These are phyloP conservation scores for Podospora sp. DNA, from an alignment of 495 filamentous ascomycete genomes.

Conservation along the genomic window DNA sequence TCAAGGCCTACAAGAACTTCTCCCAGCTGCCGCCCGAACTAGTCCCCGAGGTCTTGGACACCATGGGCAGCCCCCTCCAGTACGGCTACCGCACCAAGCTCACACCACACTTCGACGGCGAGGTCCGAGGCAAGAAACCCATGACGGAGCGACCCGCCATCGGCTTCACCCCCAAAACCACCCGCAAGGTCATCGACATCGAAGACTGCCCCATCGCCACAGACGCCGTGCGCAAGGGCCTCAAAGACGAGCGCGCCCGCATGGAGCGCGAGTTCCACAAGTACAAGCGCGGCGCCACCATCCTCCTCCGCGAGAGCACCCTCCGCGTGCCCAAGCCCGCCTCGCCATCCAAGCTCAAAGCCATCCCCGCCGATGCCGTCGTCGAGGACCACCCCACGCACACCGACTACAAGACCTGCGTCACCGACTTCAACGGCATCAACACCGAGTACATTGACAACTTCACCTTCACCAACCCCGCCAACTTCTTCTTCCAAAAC, in stretches of 20 bases:
- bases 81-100: slow-evolving; percentile 96
- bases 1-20: slow-evolving; percentile 91
- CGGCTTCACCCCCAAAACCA: slow-evolving; percentile 32
- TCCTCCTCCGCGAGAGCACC: slow-evolving; percentile 86
- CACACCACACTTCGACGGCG: slow-evolving; percentile 90
- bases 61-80: slow-evolving; percentile 84
- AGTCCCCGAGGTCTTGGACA: slow-evolving; percentile 76
- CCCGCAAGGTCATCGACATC: slow-evolving; percentile 76
- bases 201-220: slow-evolving; percentile 97
- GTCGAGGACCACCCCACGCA: slow-evolving; percentile 48
- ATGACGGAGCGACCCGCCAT: not conserved
- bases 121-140: slow-evolving; percentile 48
- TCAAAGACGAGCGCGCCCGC: slow-evolving; percentile 71
- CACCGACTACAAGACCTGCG: slow-evolving; percentile 78
- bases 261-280: slow-evolving; percentile 68
- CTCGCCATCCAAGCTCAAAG: slow-evolving; percentile 20
- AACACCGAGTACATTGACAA: slow-evolving; percentile 84
- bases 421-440: slow-evolving; percentile 79
- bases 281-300: slow-evolving; percentile 81
- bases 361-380: slow-evolving; percentile 29
- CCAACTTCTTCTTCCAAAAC: slow-evolving; percentile 97
- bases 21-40: slow-evolving; percentile 74
- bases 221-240: slow-evolving; percentile 73
- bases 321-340: slow-evolving; percentile 61
- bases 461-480: slow-evolving; percentile 85